Evolutionary conservation across 1,284 basidiomycete species (phyloP), one percentile per base, ranked within the genome.

Genomic region (Rhodofomes roseus): DNA sequence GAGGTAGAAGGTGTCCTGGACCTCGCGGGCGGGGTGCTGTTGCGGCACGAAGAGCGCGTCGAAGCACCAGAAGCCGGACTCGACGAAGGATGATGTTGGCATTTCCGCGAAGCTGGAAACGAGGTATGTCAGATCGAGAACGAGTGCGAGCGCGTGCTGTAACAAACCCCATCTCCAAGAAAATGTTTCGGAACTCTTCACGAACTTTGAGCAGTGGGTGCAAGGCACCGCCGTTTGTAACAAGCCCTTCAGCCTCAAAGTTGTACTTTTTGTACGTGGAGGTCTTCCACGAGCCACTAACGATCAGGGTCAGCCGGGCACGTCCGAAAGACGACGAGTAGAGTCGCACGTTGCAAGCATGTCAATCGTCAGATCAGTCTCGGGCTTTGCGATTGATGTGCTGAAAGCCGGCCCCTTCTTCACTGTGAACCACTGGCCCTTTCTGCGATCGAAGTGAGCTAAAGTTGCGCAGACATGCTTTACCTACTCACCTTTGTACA

Each of bases 21-120:
- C 76, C 68, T 99, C 97, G 72, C 97, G 88, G 27, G 97, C 97
- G 20, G 97, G 96, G 77, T 99, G 97, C 77, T 99, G 96, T 73
- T 99, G 97, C 1, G 97, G 97, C 0, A 99, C 97, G 73, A 97
- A 99, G 65, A 99, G 84, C 9, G 96, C 89, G 74, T 99, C 97
- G 76, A 99, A 99, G 74, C 96, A 98, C 97, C 97, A 99, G 85
- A 99, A 99, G 37, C 92, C 92, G 27, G 95, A 97, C 76, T 99
- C 97, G 61, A 99, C 95, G 73, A 96, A 99, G 61, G 91, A 89
- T 62, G 91, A 89, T n/a, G 97, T 98, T 6, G 96, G 95, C 97
- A 99, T 99, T 77, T 99, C 97, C 59, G 95, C 90, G 78, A 99
- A 99, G 16, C 95, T 96, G 65, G n/a, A 29, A 20, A 57, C 9